A percentile compares a stretch with the other conserved stretches of the same genome.
phyloP scores from a whole-genome alignment of 2,329 filamentous ascomycete genomes.

The Xylaria polymorpha region DNA sequence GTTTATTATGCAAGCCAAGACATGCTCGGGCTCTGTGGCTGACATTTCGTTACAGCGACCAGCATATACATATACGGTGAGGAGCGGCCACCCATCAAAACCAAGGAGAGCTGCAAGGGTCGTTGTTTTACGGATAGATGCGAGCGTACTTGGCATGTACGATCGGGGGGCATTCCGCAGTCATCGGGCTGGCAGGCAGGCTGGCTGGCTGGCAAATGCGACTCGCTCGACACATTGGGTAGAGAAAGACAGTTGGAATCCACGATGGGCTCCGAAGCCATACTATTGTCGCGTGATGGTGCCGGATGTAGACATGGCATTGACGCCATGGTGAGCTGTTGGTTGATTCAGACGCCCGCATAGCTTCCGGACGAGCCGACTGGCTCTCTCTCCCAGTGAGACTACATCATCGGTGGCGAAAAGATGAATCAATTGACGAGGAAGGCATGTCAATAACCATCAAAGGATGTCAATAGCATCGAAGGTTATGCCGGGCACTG shows the following conservation, averaged over 20 bases:
- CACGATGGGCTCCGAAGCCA: background rate
- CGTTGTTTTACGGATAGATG: conserved; percentile 12
- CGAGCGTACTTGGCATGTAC: conserved; percentile 7
- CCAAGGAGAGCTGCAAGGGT: conserved; percentile 19
- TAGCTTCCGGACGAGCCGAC: conserved; percentile 5
- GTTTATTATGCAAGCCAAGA: conserved; percentile 32
- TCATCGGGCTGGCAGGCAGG: background rate
- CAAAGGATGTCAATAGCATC: too few relatives aligned
- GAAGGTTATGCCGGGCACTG: background rate
- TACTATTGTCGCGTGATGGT: background rate
- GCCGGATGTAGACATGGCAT: background rate
- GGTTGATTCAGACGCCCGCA: conserved; percentile 3
- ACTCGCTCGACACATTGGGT: too few relatives aligned
- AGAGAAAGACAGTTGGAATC: background rate
- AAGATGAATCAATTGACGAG: background rate
- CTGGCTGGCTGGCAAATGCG: too few relatives aligned
- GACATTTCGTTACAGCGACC: conserved; percentile 12
- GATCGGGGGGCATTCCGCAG: conserved; percentile 11
- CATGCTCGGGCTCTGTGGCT: conserved; percentile 15
- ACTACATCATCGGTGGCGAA: background rate
- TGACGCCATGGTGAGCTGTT: background rate
- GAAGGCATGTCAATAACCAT: background rate
- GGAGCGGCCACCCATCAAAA: conserved; percentile 20
- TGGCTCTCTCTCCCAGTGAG: background rate
- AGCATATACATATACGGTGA: conserved; percentile 19